Evolutionary conservation across 225 moss, liverwort and hornwort genomes (phyloP), one percentile per base, ranked within the genome.

Genomic region (Physcomitrellopsis africana): DNA sequence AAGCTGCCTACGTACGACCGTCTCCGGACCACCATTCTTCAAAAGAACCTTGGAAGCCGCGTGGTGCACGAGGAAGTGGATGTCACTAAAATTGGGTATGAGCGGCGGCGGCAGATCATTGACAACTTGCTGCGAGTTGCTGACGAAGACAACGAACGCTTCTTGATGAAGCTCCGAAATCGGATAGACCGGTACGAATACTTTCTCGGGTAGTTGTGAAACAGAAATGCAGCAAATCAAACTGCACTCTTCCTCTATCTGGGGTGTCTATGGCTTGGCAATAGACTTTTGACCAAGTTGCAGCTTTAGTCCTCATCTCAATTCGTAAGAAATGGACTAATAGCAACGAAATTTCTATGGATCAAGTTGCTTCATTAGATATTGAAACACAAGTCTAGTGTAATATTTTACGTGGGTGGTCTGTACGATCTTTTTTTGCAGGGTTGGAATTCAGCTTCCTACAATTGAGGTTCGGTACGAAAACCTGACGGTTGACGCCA

Each of bases 391-490:
- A 49, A 14, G 15, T 49, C 32, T 49, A 3, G 49, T 49, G 15
- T 51, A 49, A 24, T 22, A 22, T 10, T 63, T 60, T 12, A 47
- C 7, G 56, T 51, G 41, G 32, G 37, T 60, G 51, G 67, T 57
- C 46, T 44, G 3, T 16, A 15, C 8, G 37, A 23, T 52, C 5
- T 14, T 0, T 15, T 3, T 27, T 3, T 62, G 58, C 74, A 86
- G 83, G 73, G 95, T 91, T 63, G 89, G 85, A 18, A 77, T 96
- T 43, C 73, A 87, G 77, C 78, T 90, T 0, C 95, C 93, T 2
- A 90, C 88, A 0, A 81, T 86, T 15, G 95, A 93, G 73, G 92
- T 96, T 48, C 78, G 93, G 14, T 93, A 90, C 37, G 82, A 92
- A 63, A 84, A 92, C 53, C 68, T 93, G 63, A 85, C 81, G 29